Base-by-base conservation (phyloP, 495 filamentous ascomycete genomes). In the Patellaria atrata region DNA sequence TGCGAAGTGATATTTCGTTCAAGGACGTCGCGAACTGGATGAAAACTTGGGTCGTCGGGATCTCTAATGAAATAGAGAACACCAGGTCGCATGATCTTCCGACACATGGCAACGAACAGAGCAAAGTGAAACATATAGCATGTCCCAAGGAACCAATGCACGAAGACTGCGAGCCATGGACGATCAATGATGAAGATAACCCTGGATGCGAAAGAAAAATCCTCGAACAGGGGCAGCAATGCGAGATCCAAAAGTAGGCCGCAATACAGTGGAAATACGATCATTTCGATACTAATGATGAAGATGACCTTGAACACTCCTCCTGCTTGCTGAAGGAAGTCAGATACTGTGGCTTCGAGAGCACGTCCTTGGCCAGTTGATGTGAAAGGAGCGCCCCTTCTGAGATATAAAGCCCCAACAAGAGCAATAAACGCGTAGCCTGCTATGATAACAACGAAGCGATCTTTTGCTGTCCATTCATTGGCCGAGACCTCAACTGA, bases 121-220 rank as follows among this genome's bases (percentile, higher is more conserved):
- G 89, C 89, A 53, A 99, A 99, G 53, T 99, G 89, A 56, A 99
- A 99, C 89, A 99, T 99, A 57, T 99, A 99, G 43, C 85, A 93
- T 4, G 89, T 99, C 14, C 89, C 89, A 30, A 93, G 75, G 53
- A 99, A 99, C 89, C 89, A 99, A 56, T 99, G 89, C 15, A 96
- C 78, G 51, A 99, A 99, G 13, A 86, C 71, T 4, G 82, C 91
- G 0, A 83, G 94, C 26, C 83, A 63, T 0, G 87, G 86, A 39
- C 75, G 79, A 22, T 68, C 60, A 22, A 73, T 54, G 17, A 80
- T 81, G 46, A 91, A 94, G 5, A 70, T 56, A 22, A 93, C 55
- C 14, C 89, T 71, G 0, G 81, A 82, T 28, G 66, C 62, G 16
- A 94, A 48, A 3, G 77, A 82, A 3, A 82, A 79, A 30, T 73